Percentiles rank a stretch among this genome's conserved stretches.
Conservation (phyloP, 805 yeast species). For the Saturnispora sekii region DNA sequence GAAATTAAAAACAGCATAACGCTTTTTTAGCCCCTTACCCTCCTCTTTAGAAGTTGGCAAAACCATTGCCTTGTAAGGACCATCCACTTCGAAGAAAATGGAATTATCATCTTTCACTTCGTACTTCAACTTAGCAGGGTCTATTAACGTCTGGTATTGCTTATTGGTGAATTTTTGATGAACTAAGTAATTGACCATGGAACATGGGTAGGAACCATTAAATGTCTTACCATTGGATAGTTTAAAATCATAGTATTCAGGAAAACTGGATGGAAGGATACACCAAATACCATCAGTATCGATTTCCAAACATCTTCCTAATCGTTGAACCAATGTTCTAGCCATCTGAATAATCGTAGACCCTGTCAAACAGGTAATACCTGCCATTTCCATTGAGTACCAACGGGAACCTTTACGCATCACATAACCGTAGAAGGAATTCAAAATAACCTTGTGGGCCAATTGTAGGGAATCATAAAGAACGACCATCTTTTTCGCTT, state of each 20-base stretch:
- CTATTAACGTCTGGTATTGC: slow-evolving; percentile 82
- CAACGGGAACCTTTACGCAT: slow-evolving; percentile 99
- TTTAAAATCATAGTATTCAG: slow-evolving; percentile 71
- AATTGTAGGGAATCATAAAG: slow-evolving; percentile 90
- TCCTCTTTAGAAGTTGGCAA: slow-evolving; percentile 96
- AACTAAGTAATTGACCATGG: slow-evolving; percentile 89
- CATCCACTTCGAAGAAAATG: slow-evolving; percentile 96
- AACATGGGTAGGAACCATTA: slow-evolving; percentile 83
- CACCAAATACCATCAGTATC: slow-evolving; percentile 99
- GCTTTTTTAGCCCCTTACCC: slow-evolving; percentile 90
- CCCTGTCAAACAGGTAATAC: slow-evolving; percentile 96
- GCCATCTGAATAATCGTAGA: slow-evolving; percentile 99
- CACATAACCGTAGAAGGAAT: slow-evolving; percentile 95
- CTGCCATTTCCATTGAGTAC: slow-evolving; percentile 99
- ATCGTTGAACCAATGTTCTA: slow-evolving; percentile 74
- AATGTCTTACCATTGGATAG: slow-evolving; percentile 70
- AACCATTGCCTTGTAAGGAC: slow-evolving; percentile 96
- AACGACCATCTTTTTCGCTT: slow-evolving; percentile 89
- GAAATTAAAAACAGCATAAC: slow-evolving; percentile 94
- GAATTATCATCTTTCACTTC: slow-evolving; percentile 81
- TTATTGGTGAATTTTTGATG: slow-evolving; percentile 87
- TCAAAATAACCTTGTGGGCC: slow-evolving; percentile 93
- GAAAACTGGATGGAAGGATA: slow-evolving; percentile 86
- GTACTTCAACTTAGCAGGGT: slow-evolving; percentile 58
- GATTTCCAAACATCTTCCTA: slow-evolving; percentile 91